Base-by-base conservation (phyloP, 2,329 filamentous ascomycete species). In the Arthroderma uncinatum region DNA sequence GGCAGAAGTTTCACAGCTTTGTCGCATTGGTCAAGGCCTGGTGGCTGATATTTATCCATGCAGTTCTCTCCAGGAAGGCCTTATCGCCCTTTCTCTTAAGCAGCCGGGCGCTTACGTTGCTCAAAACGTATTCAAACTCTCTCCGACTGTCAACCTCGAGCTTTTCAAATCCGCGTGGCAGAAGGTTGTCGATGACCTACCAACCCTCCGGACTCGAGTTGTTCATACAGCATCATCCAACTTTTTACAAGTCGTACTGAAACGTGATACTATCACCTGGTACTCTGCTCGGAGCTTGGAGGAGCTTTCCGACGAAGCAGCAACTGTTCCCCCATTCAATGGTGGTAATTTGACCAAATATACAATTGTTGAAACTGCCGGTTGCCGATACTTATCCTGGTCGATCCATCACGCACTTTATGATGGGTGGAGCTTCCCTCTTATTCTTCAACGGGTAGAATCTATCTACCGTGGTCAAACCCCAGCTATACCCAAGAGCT, bases 321-420 rank as follows among this genome's bases (percentile, higher is more conserved):
- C 64, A 23, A 60, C 66, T 2, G 36, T 71, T 2, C 65, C 68
- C 7, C 65, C 66, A 21, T 64, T 68, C 23, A 70, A 73, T 36
- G 73, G 72, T 25, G 69, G 64, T 4, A 53, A 58, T 1, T 57
- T 75, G 8, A 67, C 67, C 14, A 64, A 66, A 12, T 74, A 71
- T 58, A 67, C 67, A 0, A 68, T 75, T 25, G 65, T 73, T 2
- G 59, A 66, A 23, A 60, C 68, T 2, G 65, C 64, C 0, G 61
- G 64, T 10, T 56, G 57, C 36, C 61, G 62, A 1, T 72, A 76
- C 60, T 74, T 80, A 16, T 70, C 78, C 2, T 76, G 76, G 68
- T 76, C 75, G 0, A 72, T 78, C 54, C 78, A 80, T 58, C 78
- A 80, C 55, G 76, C 76, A 4, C 66, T 80, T 1, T 80, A 79